These are phyloP conservation scores for Lathyrus sativus DNA, from an alignment of 306 rosid species.

Conservation along the genomic window DNA sequence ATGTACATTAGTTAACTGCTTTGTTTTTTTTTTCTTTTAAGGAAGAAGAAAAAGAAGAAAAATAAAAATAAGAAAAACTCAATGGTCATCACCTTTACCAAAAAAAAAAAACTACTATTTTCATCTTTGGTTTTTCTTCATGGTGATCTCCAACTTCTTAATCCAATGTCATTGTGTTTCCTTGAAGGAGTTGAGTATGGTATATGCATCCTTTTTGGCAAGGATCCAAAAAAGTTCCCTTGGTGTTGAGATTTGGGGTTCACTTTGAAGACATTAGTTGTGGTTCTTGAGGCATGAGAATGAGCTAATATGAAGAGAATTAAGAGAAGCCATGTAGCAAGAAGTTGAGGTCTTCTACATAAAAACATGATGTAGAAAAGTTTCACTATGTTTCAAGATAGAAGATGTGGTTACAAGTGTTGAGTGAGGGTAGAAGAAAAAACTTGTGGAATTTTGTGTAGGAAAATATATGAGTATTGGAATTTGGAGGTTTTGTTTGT, in stretches of 20 bases:
- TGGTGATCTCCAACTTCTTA: conserved; percentile 75
- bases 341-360: conserved; percentile 44
- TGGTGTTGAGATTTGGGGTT: conserved; percentile 53
- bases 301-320: conserved; percentile 47
- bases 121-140: conserved; percentile 35
- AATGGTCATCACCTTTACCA: conserved; percentile 44
- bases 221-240: conserved; percentile 81
- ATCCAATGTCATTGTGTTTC: conserved; percentile 91
- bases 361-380: conserved; percentile 44
- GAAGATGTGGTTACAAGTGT: not conserved
- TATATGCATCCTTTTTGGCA: conserved; percentile 81
- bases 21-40: conserved; percentile 40
- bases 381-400: not conserved
- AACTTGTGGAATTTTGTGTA: conserved; percentile 39
- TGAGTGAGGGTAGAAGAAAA: not conserved
- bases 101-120: conserved; percentile 26
- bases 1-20: conserved; percentile 53
- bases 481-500: conserved; percentile 17
- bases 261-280: conserved; percentile 55
- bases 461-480: conserved; percentile 14
- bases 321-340: conserved; percentile 49
- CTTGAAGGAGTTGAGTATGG: conserved; percentile 93
- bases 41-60: conserved; percentile 33
- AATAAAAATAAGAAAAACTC: conserved; percentile 31
- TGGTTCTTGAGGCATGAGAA: conserved; percentile 57